A percentile compares a stretch with the other conserved stretches of the same genome.
These are phyloP conservation scores for Huntiella moniliformis DNA, from an alignment of 2,329 filamentous ascomycete species.

Conservation along the genomic window DNA sequence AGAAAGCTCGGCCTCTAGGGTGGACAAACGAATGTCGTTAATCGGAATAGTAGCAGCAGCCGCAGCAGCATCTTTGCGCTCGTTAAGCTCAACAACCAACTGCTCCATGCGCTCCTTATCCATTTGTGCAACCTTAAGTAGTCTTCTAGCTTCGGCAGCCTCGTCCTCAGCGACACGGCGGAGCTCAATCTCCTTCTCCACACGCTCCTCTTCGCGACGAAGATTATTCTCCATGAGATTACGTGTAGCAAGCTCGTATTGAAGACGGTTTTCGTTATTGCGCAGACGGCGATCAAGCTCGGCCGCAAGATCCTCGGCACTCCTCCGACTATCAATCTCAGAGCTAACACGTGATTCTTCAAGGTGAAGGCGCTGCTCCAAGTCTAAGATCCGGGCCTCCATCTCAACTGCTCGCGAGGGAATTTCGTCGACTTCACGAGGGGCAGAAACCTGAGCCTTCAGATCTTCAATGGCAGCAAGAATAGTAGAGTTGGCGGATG, in stretches of 20 bases:
- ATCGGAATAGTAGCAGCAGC: slow-evolving; percentile 17
- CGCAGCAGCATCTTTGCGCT: slow-evolving; percentile 19
- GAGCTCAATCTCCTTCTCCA: slow-evolving; percentile 42
- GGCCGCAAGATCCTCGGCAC: slow-evolving; percentile 32
- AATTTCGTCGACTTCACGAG: slow-evolving; percentile 28
- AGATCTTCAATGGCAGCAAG: slow-evolving; percentile 49
- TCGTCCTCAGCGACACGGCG: slow-evolving; percentile 54
- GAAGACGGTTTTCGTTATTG: slow-evolving; percentile 37
- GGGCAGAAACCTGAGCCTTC: slow-evolving; percentile 25
- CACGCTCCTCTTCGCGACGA: slow-evolving; percentile 40
- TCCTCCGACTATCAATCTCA: slow-evolving; percentile 29
- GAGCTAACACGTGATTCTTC: slow-evolving; percentile 30
- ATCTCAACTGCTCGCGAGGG: slow-evolving; percentile 35
- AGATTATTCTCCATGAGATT: slow-evolving; percentile 53
- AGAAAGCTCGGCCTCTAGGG: slow-evolving; percentile 44
- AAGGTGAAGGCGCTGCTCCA: slow-evolving; percentile 36
- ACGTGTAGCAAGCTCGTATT: slow-evolving; percentile 42
- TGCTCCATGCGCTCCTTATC: slow-evolving; percentile 51
- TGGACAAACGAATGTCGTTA: slow-evolving; percentile 40
- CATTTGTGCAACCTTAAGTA: slow-evolving; percentile 50
- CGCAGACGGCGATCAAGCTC: slow-evolving; percentile 37
- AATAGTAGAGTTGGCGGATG: slow-evolving; percentile 24
- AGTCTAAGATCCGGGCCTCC: slow-evolving; percentile 37
- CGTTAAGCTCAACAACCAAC: slow-evolving; percentile 48
- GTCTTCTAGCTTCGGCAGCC: slow-evolving; percentile 51